A percentile compares a stretch with the other conserved stretches of the same genome.
Evolutionary conservation across 2,329 filamentous ascomycete species (phyloP).

Genomic region (Pseudopyricularia javanii): DNA sequence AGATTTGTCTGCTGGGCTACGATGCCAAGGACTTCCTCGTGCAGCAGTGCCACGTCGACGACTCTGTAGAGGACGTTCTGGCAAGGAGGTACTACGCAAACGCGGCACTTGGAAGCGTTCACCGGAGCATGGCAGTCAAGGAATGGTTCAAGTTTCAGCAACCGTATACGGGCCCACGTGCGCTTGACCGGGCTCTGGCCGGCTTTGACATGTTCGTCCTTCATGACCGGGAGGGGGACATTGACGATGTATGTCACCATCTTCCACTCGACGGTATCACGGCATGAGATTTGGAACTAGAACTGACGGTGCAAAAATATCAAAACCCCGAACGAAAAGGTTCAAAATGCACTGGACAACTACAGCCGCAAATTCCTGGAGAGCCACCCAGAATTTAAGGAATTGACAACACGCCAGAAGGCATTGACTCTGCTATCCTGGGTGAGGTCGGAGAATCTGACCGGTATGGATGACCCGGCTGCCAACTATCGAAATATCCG

Average conservation of each 20-base stretch:
- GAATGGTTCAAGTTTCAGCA: constrained; percentile 54
- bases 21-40: constrained; percentile 81
- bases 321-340: constrained; percentile 2
- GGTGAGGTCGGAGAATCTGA: constrained; percentile 55
- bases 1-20: constrained; percentile 63
- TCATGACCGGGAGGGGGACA: constrained; percentile 58
- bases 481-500: constrained; percentile 64
- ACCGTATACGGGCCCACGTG: constrained; percentile 14
- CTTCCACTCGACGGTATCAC: background rate
- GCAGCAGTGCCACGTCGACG: constrained; percentile 46
- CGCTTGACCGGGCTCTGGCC: constrained; percentile 62
- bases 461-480: constrained; percentile 54
- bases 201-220: constrained; percentile 86
- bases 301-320: constrained; percentile 3
- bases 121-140: constrained; percentile 66
- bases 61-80: constrained; percentile 59
- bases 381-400: constrained; percentile 37
- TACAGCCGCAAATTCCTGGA: constrained; percentile 44
- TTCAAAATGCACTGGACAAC: constrained; percentile 40
- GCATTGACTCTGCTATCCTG: constrained; percentile 58
- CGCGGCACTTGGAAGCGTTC: constrained; percentile 64
- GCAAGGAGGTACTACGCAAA: constrained; percentile 70
- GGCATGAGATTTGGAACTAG: background rate
- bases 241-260: constrained; percentile 48
- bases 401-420: constrained; percentile 50